Conservation (phyloP, 768 basidiomycete species). For the Pluteus cervinus region DNA sequence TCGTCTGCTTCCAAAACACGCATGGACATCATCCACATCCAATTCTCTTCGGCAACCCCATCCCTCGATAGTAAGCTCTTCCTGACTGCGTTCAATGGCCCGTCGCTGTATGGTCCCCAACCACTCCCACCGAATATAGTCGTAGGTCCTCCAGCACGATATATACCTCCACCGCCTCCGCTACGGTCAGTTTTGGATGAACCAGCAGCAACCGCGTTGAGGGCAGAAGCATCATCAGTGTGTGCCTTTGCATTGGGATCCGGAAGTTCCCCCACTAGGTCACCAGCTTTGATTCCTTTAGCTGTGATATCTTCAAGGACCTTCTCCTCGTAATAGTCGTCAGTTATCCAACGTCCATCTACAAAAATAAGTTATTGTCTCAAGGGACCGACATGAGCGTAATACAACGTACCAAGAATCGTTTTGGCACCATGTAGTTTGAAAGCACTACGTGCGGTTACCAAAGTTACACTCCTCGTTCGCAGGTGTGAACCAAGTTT, state of each 20-base stretch:
- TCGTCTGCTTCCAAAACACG: conserved; percentile 58
- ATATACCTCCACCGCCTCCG: conserved; percentile 62
- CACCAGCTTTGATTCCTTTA: conserved; percentile 79
- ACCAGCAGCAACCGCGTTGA: conserved; percentile 29
- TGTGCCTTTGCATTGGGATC: conserved; percentile 59
- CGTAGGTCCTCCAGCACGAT: conserved; percentile 88
- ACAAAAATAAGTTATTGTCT: background rate
- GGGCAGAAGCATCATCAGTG: conserved; percentile 35
- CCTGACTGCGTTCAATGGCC: conserved; percentile 77
- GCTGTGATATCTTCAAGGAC: conserved; percentile 68
- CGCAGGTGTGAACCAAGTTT: conserved; percentile 85
- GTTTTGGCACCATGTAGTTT: conserved; percentile 93
- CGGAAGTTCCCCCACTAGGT: conserved; percentile 76
- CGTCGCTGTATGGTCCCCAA: conserved; percentile 84
- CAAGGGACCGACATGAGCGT: background rate
- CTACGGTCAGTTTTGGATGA: conserved; percentile 36
- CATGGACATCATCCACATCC: conserved; percentile 80
- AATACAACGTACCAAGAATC: conserved; percentile 55
- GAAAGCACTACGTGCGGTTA: conserved; percentile 88
- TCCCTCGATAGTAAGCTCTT: conserved; percentile 75
- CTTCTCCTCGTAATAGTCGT: conserved; percentile 95
- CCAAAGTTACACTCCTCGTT: conserved; percentile 88
- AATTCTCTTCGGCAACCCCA: conserved; percentile 83
- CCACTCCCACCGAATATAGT: conserved; percentile 86
- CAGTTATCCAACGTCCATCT: conserved; percentile 91